Conservation (phyloP, 805 yeast genomes). For the Vanderwaltozyma polyspora region DNA sequence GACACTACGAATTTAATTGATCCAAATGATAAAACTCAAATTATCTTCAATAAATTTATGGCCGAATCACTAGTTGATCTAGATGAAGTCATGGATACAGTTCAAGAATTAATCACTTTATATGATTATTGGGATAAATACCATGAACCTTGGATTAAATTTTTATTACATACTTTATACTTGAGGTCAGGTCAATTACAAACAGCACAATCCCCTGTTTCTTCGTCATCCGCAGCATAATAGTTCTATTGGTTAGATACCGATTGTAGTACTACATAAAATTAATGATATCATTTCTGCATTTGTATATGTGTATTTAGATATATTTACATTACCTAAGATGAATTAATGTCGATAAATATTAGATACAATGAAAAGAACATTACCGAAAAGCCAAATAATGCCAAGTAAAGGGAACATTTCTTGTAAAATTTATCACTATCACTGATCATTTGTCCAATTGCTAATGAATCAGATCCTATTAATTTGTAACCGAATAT, state of each 20-base stretch:
- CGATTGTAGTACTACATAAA: background rate
- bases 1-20: background rate
- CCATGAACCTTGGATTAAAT: conserved; percentile 51
- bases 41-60: conserved; percentile 35
- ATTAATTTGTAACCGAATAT: conserved; percentile 68
- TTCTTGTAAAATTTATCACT: conserved; percentile 26
- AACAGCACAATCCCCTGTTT: background rate
- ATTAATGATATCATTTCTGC: too few species aligned
- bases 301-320: background rate
- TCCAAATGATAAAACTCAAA: conserved; percentile 7
- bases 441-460: conserved; percentile 22
- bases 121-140: conserved; percentile 84
- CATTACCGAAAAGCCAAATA: conserved; percentile 68
- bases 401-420: conserved; percentile 42
- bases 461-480: conserved; percentile 26
- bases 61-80: conserved; percentile 69
- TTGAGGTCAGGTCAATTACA: conserved; percentile 7
- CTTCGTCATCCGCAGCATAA: too few species aligned
- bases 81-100: conserved; percentile 65
- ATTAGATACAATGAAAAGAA: conserved; percentile 25
- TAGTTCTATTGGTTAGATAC: too few species aligned
- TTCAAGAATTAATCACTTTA: conserved; percentile 71
- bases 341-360: background rate
- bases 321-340: background rate
- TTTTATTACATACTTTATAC: conserved; percentile 24